These are phyloP conservation scores for Neospora caninum DNA, from an alignment of 169 alveolate species.

Conservation along the genomic window DNA sequence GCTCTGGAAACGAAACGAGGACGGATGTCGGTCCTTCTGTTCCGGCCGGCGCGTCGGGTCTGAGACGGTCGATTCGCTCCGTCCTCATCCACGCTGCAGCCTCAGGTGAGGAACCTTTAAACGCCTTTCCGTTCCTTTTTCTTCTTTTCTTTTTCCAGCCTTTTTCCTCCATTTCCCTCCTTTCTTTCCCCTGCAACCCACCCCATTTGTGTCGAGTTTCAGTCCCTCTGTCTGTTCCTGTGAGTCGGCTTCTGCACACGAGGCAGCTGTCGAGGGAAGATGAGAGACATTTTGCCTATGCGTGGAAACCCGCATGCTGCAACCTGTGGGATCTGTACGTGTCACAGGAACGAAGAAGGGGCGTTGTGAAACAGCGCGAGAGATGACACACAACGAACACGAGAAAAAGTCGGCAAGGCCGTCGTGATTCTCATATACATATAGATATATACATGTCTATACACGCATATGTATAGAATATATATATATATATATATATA, in stretches of 20 bases:
- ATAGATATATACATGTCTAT: too few relatives aligned
- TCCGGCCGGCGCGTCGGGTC: not conserved
- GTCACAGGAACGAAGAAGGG: too few relatives aligned
- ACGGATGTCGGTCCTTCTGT: not conserved
- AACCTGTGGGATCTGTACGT: too few relatives aligned
- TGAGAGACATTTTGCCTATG: too few relatives aligned
- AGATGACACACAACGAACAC: too few relatives aligned
- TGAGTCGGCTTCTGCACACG: too few relatives aligned
- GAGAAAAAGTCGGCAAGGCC: too few relatives aligned
- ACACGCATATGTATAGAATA: too few relatives aligned
- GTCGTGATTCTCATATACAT: not conserved
- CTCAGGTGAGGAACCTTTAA: not conserved
- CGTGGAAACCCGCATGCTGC: too few relatives aligned
- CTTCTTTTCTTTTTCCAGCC: not conserved
- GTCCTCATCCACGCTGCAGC: slow-evolving; percentile 22
- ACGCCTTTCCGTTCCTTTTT: not conserved
- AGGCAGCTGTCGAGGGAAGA: too few relatives aligned
- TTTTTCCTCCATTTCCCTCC: not conserved
- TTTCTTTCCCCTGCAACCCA: not conserved
- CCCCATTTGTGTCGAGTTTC: not conserved
- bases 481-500: too few relatives aligned
- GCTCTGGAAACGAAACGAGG: not conserved
- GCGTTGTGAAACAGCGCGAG: too few relatives aligned
- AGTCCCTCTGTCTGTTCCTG: not conserved
- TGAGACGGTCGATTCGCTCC: not conserved